These are phyloP conservation scores for Komagataella phaffii DNA, from an alignment of 805 yeast species.

Conservation along the genomic window DNA sequence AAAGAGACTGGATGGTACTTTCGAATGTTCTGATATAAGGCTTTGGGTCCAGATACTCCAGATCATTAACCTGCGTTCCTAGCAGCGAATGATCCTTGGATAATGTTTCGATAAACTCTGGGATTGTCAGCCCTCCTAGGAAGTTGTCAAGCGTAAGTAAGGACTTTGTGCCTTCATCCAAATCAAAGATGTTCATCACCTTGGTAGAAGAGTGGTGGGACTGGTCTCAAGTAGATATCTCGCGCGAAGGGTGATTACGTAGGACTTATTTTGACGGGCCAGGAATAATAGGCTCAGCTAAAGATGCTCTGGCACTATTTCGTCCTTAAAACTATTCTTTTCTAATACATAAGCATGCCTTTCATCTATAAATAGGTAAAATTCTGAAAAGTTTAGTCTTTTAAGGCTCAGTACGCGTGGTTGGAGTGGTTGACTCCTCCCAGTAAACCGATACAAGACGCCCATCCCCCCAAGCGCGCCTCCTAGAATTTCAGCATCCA, in stretches of 20 bases:
- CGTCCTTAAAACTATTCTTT: too few species aligned
- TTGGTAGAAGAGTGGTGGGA: background rate
- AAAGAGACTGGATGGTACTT: slow-evolving; percentile 62
- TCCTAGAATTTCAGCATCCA: background rate
- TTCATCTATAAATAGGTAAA: too few species aligned
- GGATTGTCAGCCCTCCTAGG: slow-evolving; percentile 55
- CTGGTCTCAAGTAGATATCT: background rate
- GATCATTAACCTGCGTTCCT: slow-evolving; percentile 34
- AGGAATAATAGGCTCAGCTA: too few species aligned
- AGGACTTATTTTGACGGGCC: background rate
- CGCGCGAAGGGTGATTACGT: background rate
- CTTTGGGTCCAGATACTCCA: slow-evolving; percentile 68
- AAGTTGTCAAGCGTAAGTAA: slow-evolving; percentile 49
- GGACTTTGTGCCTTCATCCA: slow-evolving; percentile 44
- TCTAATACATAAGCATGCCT: too few species aligned
- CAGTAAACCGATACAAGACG: background rate
- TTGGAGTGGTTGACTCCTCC: background rate
- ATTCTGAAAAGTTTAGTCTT: too few species aligned
- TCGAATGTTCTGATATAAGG: slow-evolving; percentile 93
- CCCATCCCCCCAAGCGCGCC: background rate
- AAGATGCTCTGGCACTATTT: too few species aligned
- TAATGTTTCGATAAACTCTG: slow-evolving; percentile 70
- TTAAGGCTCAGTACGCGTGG: background rate
- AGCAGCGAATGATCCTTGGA: slow-evolving; percentile 50
- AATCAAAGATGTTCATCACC: background rate